Evolutionary conservation across 225 moss, liverwort and hornwort genomes (phyloP), one percentile per base, ranked within the genome.

Genomic region (Marchantia polymorpha): DNA sequence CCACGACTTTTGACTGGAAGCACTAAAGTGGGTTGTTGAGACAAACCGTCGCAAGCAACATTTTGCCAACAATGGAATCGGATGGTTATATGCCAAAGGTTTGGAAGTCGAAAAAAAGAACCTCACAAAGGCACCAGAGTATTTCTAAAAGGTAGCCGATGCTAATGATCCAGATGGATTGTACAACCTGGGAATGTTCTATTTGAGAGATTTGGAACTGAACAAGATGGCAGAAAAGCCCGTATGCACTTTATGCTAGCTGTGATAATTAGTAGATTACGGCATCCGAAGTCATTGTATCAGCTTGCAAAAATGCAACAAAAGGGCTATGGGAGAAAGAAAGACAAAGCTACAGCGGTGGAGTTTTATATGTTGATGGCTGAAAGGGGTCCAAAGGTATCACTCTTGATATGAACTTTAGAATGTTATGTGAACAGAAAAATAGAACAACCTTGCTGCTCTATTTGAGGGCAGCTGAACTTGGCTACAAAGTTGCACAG

Each of bases 401-500:
- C 91, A 66, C 81, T 99, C 85, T 87, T 94, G 88, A 93, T 92
- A 71, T 93, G 93, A 90, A 95, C 92, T 31, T 85, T 99, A 81
- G 95, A 93, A 73, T 92, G 85, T 65, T 99, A 99, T 77, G 84
- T 93, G 5, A 95, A 92, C 78, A 93, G 92, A 55, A 86, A 95
- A 31, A 83, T 92, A 73, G 97, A 73, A 92, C 91, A 84, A 91
- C 97, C 29, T 84, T 94, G 65, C 63, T 94, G 19, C 86, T 99
- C 8, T 99, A 93, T 76, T 99, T 93, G 73, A 92, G 97, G 61
- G 77, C 95, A 30, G 97, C 97, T 25, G 97, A 99, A 77, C 93
- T 99, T 82, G 97, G 97, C 27, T 99, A 94, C 75, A 95, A 99
- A 90, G 90, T 93, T 75, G 97, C 95, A 23, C 97, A 99, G 81